Evolutionary conservation across 306 rosid species (phyloP).

Genomic region (Luffa aegyptiaca): DNA sequence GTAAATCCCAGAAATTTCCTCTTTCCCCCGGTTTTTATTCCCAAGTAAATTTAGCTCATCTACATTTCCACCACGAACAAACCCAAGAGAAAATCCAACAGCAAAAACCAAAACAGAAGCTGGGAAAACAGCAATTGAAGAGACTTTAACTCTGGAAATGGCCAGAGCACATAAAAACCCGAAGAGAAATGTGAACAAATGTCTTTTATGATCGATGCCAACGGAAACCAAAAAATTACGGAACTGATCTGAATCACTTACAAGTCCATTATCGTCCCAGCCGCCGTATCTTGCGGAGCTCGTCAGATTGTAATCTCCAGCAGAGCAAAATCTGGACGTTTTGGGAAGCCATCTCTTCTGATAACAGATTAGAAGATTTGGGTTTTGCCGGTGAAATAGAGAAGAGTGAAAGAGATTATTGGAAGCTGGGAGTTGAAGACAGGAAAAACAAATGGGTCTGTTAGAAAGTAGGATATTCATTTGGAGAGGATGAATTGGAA

Average conservation of each 20-base stretch:
- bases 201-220: constrained; percentile 57
- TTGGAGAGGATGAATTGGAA: constrained; percentile 9
- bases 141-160: constrained; percentile 73
- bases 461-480: constrained; percentile 40
- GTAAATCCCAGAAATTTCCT: constrained; percentile 26
- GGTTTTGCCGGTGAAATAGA: constrained; percentile 14
- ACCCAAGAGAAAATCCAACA: constrained; percentile 57
- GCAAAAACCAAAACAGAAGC: constrained; percentile 65
- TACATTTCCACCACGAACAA: constrained; percentile 38
- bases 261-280: constrained; percentile 57
- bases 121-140: constrained; percentile 65
- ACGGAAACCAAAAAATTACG: constrained; percentile 51
- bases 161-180: constrained; percentile 79
- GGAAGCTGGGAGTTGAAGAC: constrained; percentile 20
- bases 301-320: constrained; percentile 29
- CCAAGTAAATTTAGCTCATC: constrained; percentile 34
- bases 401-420: constrained; percentile 22
- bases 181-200: constrained; percentile 41
- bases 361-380: constrained; percentile 14
- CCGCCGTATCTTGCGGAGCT: constrained; percentile 48
- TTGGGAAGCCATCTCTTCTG: constrained; percentile 23
- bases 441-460: constrained; percentile 14
- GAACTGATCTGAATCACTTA: constrained; percentile 24
- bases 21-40: constrained; percentile 42
- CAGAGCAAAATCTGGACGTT: constrained; percentile 19